Base-by-base conservation (phyloP, 768 basidiomycete species). In the Baorangia bicolor region DNA sequence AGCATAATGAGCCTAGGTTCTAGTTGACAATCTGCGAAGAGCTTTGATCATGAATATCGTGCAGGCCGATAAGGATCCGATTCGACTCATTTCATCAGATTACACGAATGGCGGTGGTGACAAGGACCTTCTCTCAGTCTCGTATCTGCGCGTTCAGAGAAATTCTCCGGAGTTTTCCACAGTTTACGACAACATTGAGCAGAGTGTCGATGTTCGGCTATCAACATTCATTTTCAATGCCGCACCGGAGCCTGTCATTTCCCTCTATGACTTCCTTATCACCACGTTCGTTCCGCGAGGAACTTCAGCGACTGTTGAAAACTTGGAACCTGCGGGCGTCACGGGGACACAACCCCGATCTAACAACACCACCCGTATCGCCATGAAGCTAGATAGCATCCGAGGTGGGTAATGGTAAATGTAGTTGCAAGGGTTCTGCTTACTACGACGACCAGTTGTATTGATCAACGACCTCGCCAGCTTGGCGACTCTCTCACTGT, bases 221-320 rank as follows among this genome's bases (percentile, higher is more conserved):
- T 95, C 96, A 4, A 97, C 96, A 0, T 86, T 99, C 69, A 81
- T 95, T 49, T 87, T 98, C 72, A 84, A 85, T 53, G 86, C 89
- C 4, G 88, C 90, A 9, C 94, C 97, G 0, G 92, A 94, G 66
- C 94, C 96, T 13, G 87, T 98, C 40, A 75, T 99, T 35, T 81
- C 88, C 2, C 73, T 98, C 21, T 98, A 98, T 72, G 94, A 98
- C 74, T 98, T 96, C 75, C 84, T 99, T 71, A 95, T 99, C 88
- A 88, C 90, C 3, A 98, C 97, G 0, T 99, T 99, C 71, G 90
- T 93, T 11, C 84, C 88, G 10, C 66, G 44, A 37, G 51, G 60
- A 13, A 51, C 56, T 37, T 51, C 62, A 13, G 43, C 39, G 20
- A 53, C 53, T 23, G 39, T 49, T 7, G 56, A 59, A 40, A 45